These are phyloP conservation scores for Calonectria pteridis DNA, from an alignment of 2,329 filamentous ascomycete species.

Conservation along the genomic window DNA sequence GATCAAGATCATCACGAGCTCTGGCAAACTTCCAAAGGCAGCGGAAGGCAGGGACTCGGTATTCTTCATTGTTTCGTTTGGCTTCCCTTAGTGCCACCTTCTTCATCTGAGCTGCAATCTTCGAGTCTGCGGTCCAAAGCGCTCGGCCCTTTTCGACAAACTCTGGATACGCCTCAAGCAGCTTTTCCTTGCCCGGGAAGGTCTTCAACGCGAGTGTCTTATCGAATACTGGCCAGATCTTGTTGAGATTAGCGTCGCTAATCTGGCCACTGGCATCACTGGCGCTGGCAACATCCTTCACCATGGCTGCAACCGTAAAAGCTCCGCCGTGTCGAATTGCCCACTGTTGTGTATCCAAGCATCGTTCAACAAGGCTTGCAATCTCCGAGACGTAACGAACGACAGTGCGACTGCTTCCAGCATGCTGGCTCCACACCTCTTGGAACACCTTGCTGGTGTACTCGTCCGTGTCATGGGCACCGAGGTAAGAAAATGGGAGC, in stretches of 20 bases:
- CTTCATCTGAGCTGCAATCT: constrained; percentile 74
- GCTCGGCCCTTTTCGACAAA: constrained; percentile 76
- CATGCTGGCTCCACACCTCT: constrained; percentile 91
- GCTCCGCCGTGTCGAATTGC: constrained; percentile 90
- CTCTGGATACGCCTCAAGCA: constrained; percentile 82
- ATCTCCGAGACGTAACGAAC: constrained; percentile 90
- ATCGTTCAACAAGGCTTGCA: constrained; percentile 72
- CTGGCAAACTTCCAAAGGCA: constrained; percentile 80
- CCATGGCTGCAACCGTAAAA: constrained; percentile 80
- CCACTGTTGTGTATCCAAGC: constrained; percentile 88
- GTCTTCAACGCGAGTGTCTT: constrained; percentile 89
- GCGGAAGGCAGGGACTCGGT: constrained; percentile 80
- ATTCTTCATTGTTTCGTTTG: constrained; percentile 89
- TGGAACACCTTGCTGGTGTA: constrained; percentile 84
- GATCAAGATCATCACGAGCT: constrained; percentile 75
- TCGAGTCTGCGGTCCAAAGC: constrained; percentile 66
- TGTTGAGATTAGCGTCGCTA: constrained; percentile 68
- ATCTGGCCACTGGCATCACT: constrained; percentile 70
- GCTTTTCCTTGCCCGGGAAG: constrained; percentile 90
- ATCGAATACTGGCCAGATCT: constrained; percentile 87
- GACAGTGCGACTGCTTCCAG: constrained; percentile 85
- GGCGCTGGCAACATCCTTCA: constrained; percentile 73
- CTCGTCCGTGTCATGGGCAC: constrained; percentile 85
- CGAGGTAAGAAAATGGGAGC: constrained; percentile 89
- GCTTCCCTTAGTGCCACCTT: constrained; percentile 89